Percentiles rank a stretch among this genome's conserved stretches.
Conservation (phyloP, 2,329 filamentous ascomycete species). For the Zymoseptoria crescenta region DNA sequence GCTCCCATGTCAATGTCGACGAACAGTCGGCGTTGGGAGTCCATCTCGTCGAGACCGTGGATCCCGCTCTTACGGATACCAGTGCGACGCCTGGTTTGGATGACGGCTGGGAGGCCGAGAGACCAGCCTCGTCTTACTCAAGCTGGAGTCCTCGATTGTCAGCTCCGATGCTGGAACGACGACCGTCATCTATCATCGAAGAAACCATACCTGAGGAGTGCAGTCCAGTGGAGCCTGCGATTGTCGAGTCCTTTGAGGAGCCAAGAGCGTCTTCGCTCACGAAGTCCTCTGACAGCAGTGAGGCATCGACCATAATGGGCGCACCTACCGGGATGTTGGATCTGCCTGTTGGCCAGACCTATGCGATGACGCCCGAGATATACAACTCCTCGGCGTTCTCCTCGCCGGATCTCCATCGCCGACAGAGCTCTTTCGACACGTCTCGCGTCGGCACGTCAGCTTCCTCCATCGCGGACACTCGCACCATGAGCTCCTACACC, state of each 20-base stretch:
- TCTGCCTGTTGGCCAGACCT: slow-evolving; percentile 34
- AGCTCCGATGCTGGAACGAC: slow-evolving; percentile 20
- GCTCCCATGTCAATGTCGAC: slow-evolving; percentile 1
- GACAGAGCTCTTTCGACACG: slow-evolving; percentile 58
- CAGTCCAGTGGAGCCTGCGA: slow-evolving; percentile 35
- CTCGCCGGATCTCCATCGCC: slow-evolving; percentile 57
- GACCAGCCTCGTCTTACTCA: slow-evolving; percentile 14
- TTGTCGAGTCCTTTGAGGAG: slow-evolving; percentile 42
- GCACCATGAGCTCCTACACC: slow-evolving; percentile 60
- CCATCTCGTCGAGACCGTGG: slow-evolving; percentile 24
- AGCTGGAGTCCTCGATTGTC: slow-evolving; percentile 14
- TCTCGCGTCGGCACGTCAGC: slow-evolving; percentile 67
- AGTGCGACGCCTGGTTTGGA: not conserved
- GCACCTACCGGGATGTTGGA: slow-evolving; percentile 30
- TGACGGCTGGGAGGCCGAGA: slow-evolving; percentile 16
- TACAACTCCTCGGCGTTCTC: slow-evolving; percentile 51
- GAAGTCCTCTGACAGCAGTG: slow-evolving; percentile 44
- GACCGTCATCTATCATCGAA: slow-evolving; percentile 27
- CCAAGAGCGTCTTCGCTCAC: slow-evolving; percentile 42
- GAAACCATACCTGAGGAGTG: slow-evolving; percentile 30
- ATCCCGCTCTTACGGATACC: not conserved
- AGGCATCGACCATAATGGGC: slow-evolving; percentile 29
- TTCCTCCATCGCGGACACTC: slow-evolving; percentile 64
- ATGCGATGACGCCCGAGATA: slow-evolving; percentile 59
- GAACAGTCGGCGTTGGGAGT: slow-evolving; percentile 23